Evolutionary conservation across 2,329 filamentous ascomycete species (phyloP).

Genomic region (Ophiocordyceps polyrhachis-furcata): DNA sequence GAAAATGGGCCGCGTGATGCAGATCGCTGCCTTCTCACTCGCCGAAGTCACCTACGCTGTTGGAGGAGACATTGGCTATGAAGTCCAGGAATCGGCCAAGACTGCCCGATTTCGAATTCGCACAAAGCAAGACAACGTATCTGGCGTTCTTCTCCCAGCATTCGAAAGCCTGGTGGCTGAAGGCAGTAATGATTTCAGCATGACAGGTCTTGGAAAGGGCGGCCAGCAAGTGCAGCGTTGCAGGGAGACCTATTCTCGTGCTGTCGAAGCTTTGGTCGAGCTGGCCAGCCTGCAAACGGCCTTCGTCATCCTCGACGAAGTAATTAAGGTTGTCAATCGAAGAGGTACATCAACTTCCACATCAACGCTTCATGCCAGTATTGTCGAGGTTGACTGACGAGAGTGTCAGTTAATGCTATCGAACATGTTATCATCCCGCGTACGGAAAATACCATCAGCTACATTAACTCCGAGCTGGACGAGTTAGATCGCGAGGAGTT

Average conservation of each 20-base stretch:
- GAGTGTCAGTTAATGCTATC: slow-evolving; percentile 64
- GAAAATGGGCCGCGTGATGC: slow-evolving; percentile 99
- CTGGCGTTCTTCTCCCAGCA: slow-evolving; percentile 79
- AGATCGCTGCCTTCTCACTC: slow-evolving; percentile 92
- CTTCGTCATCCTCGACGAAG: slow-evolving; percentile 94
- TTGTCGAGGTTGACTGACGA: background rate
- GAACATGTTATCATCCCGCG: slow-evolving; percentile 93
- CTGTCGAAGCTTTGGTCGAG: slow-evolving; percentile 90
- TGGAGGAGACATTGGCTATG: slow-evolving; percentile 87
- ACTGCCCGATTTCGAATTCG: slow-evolving; percentile 81
- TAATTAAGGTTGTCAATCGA: slow-evolving; percentile 97
- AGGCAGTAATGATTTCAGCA: slow-evolving; percentile 83
- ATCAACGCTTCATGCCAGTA: background rate
- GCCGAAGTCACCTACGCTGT: slow-evolving; percentile 96
- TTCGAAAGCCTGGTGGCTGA: slow-evolving; percentile 87
- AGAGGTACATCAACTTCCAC: slow-evolving; percentile 40
- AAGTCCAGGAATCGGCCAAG: slow-evolving; percentile 91
- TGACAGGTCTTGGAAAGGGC: slow-evolving; percentile 91
- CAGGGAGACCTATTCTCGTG: slow-evolving; percentile 85
- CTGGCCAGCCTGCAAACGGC: slow-evolving; percentile 90
- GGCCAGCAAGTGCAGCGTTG: slow-evolving; percentile 93
- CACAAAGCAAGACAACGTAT: slow-evolving; percentile 96
- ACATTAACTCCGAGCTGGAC: slow-evolving; percentile 96
- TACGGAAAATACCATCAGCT: slow-evolving; percentile 99
- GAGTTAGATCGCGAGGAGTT: slow-evolving; percentile 97